phyloP scores from a whole-genome alignment of 306 rosid genomes.

The Potentilla sterilis region DNA sequence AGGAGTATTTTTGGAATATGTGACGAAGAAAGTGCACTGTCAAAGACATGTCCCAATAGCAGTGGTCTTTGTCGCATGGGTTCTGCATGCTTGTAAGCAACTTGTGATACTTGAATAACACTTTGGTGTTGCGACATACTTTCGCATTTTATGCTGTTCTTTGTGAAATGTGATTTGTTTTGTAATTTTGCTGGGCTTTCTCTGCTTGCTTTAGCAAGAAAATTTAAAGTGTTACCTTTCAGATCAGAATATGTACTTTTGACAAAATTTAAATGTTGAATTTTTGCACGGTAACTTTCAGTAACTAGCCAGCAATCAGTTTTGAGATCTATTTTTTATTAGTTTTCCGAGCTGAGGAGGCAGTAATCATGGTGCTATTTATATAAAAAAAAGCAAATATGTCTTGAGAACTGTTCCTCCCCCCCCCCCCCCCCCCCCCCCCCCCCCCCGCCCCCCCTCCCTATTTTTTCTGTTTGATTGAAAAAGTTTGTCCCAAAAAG shows the following conservation, averaged over 20 bases:
- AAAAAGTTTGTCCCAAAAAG: neutral
- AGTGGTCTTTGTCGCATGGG: constrained; percentile 36
- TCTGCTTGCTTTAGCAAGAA: neutral
- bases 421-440: too few relatives aligned
- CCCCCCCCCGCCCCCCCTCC: neutral
- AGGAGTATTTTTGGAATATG: constrained; percentile 58
- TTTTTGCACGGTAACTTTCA: neutral
- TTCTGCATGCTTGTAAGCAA: constrained; percentile 65
- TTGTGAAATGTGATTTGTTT: neutral
- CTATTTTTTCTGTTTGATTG: neutral
- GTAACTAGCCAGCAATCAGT: neutral
- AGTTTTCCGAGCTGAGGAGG: neutral
- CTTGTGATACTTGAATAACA: neutral
- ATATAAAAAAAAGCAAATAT: neutral
- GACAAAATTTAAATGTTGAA: neutral
- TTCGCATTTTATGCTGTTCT: neutral
- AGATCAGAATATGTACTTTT: neutral
- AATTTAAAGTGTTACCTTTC: neutral
- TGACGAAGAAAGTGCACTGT: constrained; percentile 28
- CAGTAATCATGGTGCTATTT: neutral
- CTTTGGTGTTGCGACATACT: neutral
- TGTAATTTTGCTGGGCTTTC: neutral
- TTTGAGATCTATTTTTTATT: neutral
- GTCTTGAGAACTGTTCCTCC: neutral
- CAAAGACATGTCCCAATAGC: constrained; percentile 35